These are phyloP conservation scores for Mycena capillaripes DNA, from an alignment of 768 basidiomycete genomes.

Conservation along the genomic window DNA sequence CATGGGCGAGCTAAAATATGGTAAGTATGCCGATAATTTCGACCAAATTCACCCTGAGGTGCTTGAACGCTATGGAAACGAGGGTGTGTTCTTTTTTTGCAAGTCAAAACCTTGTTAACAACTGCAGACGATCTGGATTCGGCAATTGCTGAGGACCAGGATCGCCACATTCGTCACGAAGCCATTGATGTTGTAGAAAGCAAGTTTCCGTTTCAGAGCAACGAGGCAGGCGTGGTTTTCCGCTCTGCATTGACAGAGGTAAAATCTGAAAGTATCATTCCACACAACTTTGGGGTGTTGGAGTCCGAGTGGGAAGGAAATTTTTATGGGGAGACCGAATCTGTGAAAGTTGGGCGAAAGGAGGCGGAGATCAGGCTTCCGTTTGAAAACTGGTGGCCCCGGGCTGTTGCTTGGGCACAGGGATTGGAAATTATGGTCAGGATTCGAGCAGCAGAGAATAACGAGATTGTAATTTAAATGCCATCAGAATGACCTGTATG, in stretches of 20 bases:
- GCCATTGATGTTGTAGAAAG: neutral
- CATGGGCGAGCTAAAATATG: conserved; percentile 23
- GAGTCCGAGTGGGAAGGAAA: conserved; percentile 1
- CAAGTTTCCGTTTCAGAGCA: neutral
- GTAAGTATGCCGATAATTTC: conserved; percentile 24
- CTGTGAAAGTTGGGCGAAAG: conserved; percentile 2
- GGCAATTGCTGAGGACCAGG: conserved; percentile 15
- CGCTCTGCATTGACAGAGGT: neutral
- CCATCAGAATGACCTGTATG: no score
- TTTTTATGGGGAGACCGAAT: neutral
- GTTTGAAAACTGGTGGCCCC: conserved; percentile 12
- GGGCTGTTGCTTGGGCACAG: conserved; percentile 14
- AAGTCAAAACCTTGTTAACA: no score
- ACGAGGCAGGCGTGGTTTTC: neutral
- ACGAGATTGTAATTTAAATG: no score
- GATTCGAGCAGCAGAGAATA: neutral
- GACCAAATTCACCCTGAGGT: conserved; percentile 20
- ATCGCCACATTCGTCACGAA: conserved; percentile 14
- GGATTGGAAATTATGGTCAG: conserved; percentile 14
- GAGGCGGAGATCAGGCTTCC: neutral
- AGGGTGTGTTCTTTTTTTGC: neutral
- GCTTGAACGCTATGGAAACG: conserved; percentile 17
- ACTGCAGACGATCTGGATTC: neutral
- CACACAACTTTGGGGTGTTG: neutral
- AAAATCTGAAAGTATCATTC: neutral